Evolutionary conservation across 1,284 basidiomycete genomes (phyloP), one percentile per base, ranked within the genome.

Genomic region (Termitomyces sp.): DNA sequence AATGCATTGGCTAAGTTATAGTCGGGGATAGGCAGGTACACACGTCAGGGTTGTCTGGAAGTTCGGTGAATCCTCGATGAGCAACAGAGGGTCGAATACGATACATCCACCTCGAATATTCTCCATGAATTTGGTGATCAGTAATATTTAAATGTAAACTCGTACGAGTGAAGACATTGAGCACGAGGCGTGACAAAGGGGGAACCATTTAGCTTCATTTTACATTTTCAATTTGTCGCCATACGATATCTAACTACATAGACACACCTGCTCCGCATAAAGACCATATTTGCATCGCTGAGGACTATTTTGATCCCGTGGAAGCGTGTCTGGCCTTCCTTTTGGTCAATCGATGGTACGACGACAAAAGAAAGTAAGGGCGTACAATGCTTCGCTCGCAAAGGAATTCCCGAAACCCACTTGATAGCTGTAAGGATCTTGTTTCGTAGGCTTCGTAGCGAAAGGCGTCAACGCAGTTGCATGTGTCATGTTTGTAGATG

Each of bases 51-150:
- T 83, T 85, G 50, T 79, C 75, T 1, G 79, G 78, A 15, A 81
- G 69, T 43, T 68, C 67, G 7, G 70, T 76, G 63, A 86, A 86
- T 2, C 84, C 84, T 62, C 83, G 70, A 65, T 88, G 86, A 0
- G 83, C 81, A 19, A 88, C 86, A 5, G 85, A 84, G 2, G 84
- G 85, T n/a, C 81, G 79, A 60, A 84, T 83, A 34, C 82, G 79
- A 64, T 85, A 84, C 6, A 84, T 60, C 75, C 78, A 84, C 12
- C 82, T 83, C 54, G 24, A 34, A n/a, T 52, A 44, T n/a, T 55
- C 51, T 60, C 24, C 33, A 52, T 51, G 47, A 33, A 21, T 41
- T 5, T n/a, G 3, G n/a, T 48, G 21, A 46, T n/a, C 28, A 45
- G 13, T n/a, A 49, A 10, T 24, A 30, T 34, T 13, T 15, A 55